Evolutionary conservation across 1,284 basidiomycete species (phyloP).

Genomic region (Cryptococcus sp.): DNA sequence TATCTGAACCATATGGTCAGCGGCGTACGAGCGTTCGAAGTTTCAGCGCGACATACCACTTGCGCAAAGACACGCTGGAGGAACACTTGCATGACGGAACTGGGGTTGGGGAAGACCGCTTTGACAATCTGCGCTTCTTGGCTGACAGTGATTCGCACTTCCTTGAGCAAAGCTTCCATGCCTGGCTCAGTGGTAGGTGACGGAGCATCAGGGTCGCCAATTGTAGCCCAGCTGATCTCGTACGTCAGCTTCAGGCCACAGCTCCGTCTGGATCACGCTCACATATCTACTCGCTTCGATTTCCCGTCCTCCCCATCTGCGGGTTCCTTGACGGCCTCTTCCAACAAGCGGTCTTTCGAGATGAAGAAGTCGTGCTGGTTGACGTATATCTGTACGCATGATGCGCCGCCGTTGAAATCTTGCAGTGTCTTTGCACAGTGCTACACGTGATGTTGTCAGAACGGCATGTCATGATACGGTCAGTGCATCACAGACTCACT

Average conservation of each 20-base stretch:
- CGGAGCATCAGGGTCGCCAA: constrained; percentile 76
- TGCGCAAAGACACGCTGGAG: constrained; percentile 97
- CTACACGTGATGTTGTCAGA: constrained; percentile 52
- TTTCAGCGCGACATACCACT: constrained; percentile 63
- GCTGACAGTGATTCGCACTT: constrained; percentile 87
- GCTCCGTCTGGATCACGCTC: constrained; percentile 34
- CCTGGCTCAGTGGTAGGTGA: constrained; percentile 81
- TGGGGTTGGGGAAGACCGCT: constrained; percentile 95
- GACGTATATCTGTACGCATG: constrained; percentile 97
- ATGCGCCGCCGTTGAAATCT: constrained; percentile 96
- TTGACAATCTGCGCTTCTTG: constrained; percentile 98
- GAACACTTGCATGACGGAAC: constrained; percentile 98
- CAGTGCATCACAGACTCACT: constrained; percentile 64
- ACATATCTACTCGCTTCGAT: constrained; percentile 59
- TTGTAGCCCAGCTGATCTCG: constrained; percentile 68
- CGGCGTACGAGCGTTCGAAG: background rate
- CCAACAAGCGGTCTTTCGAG: constrained; percentile 65
- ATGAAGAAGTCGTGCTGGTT: constrained; percentile 99
- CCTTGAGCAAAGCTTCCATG: constrained; percentile 75
- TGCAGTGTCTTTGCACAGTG: constrained; percentile 96
- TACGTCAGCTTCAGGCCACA: background rate
- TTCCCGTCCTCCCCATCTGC: constrained; percentile 60
- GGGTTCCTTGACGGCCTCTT: constrained; percentile 60
- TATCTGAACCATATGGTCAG: constrained; percentile 61
- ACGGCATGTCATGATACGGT: too few species aligned